Conservation (phyloP, 805 yeast genomes). For the Zygoascus biomembranicola region DNA sequence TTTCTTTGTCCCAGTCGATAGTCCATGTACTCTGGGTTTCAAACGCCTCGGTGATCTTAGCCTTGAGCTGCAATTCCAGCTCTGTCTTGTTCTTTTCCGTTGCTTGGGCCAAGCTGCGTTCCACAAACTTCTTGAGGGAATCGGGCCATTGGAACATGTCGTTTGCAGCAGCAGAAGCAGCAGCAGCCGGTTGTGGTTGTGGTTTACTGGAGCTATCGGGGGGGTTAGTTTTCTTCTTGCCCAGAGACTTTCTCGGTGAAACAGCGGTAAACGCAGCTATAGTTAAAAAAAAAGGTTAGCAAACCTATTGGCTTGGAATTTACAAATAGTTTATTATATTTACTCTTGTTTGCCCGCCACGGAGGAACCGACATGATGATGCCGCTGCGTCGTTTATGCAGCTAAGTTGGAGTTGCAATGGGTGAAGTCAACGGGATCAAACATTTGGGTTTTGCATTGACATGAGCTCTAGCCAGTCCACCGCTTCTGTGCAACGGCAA, state of each 20-base stretch:
- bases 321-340: not conserved
- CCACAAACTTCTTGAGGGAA: slow-evolving; percentile 44
- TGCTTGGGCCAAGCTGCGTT: slow-evolving; percentile 37
- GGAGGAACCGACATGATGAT: slow-evolving; percentile 16
- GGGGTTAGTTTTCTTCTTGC: not conserved
- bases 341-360: slow-evolving; percentile 12
- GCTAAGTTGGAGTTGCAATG: not conserved
- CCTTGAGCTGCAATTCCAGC: slow-evolving; percentile 44
- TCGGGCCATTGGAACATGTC: slow-evolving; percentile 42
- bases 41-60: slow-evolving; percentile 42
- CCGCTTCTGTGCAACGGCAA: slow-evolving; percentile 10
- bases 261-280: not conserved
- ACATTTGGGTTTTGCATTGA: not conserved
- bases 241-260: not conserved
- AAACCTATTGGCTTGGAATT: not conserved
- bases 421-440: not conserved
- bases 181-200: not conserved
- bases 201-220: not conserved
- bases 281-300: not conserved
- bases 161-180: not conserved
- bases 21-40: slow-evolving; percentile 35
- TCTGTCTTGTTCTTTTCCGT: slow-evolving; percentile 30
- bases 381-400: not conserved
- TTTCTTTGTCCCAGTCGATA: slow-evolving; percentile 48
- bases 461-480: not conserved